A percentile compares a stretch with the other conserved stretches of the same genome.
Evolutionary conservation across 495 filamentous ascomycete genomes (phyloP).

Genomic region (Hyaloscypha hepaticicola): DNA sequence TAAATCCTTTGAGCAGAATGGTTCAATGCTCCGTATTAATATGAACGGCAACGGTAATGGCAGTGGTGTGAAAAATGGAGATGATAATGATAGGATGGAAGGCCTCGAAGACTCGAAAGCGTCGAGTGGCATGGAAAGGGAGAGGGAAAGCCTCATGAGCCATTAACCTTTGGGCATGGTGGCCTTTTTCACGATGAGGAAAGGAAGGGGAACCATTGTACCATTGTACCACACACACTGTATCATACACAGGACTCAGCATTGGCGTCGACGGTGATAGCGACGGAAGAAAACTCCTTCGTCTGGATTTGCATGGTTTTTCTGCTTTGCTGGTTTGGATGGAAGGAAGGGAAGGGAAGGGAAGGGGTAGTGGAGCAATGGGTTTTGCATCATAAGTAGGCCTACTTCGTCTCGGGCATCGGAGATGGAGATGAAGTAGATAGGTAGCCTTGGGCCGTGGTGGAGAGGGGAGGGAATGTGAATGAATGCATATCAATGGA

Average conservation of each 20-base stretch:
- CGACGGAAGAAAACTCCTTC: too few species aligned
- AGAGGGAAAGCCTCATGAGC: background rate
- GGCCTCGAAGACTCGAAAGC: background rate
- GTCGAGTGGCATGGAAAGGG: background rate
- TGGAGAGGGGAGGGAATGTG: background rate
- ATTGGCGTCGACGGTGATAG: background rate
- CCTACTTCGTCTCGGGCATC: too few species aligned
- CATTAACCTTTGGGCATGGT: too few species aligned
- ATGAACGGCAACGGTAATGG: constrained; percentile 4
- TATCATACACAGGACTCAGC: constrained; percentile 2
- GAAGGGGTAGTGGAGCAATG: too few species aligned
- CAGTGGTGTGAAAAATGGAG: background rate
- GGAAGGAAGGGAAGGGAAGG: background rate
- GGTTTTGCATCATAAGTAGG: too few species aligned
- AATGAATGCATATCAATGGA: background rate
- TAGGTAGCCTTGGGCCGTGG: background rate
- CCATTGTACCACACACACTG: background rate
- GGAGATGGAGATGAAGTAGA: too few species aligned
- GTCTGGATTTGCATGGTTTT: background rate
- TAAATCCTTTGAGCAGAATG: background rate
- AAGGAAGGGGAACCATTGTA: background rate
- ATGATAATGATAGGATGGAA: background rate
- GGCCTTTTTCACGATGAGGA: too few species aligned
- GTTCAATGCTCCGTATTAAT: background rate
- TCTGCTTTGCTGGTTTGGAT: background rate